Percentiles rank a stretch among this genome's conserved stretches.
These are phyloP conservation scores for Solanum hybrid DNA, from an alignment of 305 asterid species.

Conservation along the genomic window DNA sequence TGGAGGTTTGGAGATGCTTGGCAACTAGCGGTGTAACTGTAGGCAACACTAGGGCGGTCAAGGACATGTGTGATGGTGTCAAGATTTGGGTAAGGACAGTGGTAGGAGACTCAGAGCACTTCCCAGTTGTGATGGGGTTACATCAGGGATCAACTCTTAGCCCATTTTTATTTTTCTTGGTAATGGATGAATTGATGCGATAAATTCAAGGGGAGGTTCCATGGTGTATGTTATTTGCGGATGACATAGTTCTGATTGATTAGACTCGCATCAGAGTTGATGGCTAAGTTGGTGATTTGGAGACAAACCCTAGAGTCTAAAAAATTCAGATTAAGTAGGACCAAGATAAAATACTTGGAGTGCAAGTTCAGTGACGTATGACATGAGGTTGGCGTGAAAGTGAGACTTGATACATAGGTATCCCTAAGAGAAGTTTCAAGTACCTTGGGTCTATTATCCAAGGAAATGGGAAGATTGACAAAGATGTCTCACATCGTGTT, in stretches of 20 bases:
- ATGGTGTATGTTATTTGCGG: not conserved
- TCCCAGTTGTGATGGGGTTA: not conserved
- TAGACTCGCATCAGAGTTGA: not conserved
- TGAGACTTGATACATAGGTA: not conserved
- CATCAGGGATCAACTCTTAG: not conserved
- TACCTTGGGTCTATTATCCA: not conserved
- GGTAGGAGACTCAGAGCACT: not conserved
- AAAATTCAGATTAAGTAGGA: not conserved
- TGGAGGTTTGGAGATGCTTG: not conserved
- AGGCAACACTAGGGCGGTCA: not conserved
- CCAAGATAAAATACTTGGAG: not conserved
- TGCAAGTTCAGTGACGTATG: not conserved
- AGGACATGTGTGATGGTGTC: not conserved
- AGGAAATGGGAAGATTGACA: not conserved
- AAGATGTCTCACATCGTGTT: not conserved
- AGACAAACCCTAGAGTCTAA: not conserved
- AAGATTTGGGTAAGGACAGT: not conserved
- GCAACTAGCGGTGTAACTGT: not conserved
- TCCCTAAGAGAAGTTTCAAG: not conserved
- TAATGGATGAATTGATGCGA: not conserved
- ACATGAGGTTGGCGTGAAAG: not conserved
- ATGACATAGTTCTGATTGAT: not conserved
- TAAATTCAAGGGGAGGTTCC: not conserved
- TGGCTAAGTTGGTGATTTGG: not conserved
- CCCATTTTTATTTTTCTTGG: not conserved